Evolutionary conservation across 2,329 filamentous ascomycete species (phyloP).

Genomic region (Pseudogymnoascus sp.): DNA sequence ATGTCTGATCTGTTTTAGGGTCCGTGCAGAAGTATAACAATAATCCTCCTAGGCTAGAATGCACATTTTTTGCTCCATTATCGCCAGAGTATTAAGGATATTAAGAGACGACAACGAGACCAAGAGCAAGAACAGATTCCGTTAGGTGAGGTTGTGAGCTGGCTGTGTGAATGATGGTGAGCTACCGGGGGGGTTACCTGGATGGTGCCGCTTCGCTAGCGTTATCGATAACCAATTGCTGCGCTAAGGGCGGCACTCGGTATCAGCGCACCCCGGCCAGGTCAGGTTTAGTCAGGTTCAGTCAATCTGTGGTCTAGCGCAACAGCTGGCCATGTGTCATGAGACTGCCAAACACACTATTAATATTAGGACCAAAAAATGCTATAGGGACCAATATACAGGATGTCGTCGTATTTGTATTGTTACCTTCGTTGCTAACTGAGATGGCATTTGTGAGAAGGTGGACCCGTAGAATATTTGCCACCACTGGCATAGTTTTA

Average conservation of each 20-base stretch:
- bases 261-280: constrained; percentile 1
- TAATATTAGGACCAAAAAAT: background rate
- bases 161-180: constrained; percentile 2
- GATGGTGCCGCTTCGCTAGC: constrained; percentile 5
- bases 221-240: constrained; percentile 9
- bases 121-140: background rate
- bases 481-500: no score
- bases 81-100: background rate
- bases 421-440: no score
- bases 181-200: constrained; percentile 5
- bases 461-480: no score
- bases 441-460: no score
- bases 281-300: background rate
- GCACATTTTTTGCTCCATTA: background rate
- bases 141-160: constrained; percentile 7
- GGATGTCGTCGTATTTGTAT: background rate
- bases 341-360: background rate
- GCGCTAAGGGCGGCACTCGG: constrained; percentile 1
- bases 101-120: background rate
- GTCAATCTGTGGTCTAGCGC: background rate
- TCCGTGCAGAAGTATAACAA: background rate
- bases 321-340: background rate
- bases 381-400: background rate
- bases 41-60: background rate
- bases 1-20: constrained; percentile 3